A percentile compares a stretch with the other conserved stretches of the same genome.
phyloP scores from a whole-genome alignment of 2,329 filamentous ascomycete species.

The Drechmeria coniospora region DNA sequence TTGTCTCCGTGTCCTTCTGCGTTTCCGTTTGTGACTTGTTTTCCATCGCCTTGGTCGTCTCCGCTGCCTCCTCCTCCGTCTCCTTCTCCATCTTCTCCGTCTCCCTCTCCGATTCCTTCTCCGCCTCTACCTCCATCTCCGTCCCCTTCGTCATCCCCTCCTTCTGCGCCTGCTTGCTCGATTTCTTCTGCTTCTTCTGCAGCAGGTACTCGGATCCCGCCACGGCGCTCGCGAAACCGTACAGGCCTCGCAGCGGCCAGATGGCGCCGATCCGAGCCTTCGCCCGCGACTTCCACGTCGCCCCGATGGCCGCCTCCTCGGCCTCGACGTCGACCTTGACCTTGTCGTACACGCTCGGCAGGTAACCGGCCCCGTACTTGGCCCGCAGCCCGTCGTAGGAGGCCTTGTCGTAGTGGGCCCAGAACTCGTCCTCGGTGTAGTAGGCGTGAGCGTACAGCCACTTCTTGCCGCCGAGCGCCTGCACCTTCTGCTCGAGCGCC shows the following conservation, averaged over 20 bases:
- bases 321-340: constrained; percentile 34
- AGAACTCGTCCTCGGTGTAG: constrained; percentile 54
- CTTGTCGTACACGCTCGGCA: constrained; percentile 55
- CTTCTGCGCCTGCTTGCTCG: neutral
- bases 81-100: constrained; percentile 7
- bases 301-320: constrained; percentile 14
- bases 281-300: constrained; percentile 16
- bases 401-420: constrained; percentile 43
- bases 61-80: neutral
- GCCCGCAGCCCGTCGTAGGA: constrained; percentile 43
- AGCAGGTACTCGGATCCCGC: constrained; percentile 31
- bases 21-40: neutral
- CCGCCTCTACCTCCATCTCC: neutral
- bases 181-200: constrained; percentile 13
- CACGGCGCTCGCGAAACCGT: constrained; percentile 28
- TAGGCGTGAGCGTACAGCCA: constrained; percentile 57
- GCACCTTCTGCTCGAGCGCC: constrained; percentile 42
- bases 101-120: neutral
- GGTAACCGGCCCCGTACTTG: constrained; percentile 41
- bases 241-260: constrained; percentile 29
- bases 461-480: constrained; percentile 47
- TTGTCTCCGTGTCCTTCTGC: neutral
- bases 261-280: constrained; percentile 10
- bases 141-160: neutral
- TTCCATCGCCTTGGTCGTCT: neutral